Evolutionary conservation across 805 yeast species (phyloP).

Genomic region (Ogataea methanolica): DNA sequence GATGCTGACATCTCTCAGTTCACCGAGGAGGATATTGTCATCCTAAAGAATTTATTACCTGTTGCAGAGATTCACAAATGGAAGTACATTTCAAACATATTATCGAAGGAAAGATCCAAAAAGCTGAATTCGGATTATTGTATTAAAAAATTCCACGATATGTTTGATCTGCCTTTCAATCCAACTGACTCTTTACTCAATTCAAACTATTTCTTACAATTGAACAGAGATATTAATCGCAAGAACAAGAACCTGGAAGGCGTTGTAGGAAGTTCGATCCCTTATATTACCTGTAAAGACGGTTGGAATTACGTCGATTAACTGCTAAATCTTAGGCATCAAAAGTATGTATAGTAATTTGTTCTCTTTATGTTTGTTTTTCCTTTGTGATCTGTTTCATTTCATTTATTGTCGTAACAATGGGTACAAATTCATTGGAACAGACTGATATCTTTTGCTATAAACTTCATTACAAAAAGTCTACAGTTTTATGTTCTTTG

Average conservation of each 20-base stretch:
- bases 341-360: neutral
- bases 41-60: constrained; percentile 25
- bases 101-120: constrained; percentile 28
- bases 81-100: constrained; percentile 28
- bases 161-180: constrained; percentile 29
- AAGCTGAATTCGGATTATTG: constrained; percentile 29
- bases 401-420: neutral
- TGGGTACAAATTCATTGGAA: too few species aligned
- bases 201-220: constrained; percentile 17
- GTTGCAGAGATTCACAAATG: constrained; percentile 31
- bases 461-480: too few species aligned
- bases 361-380: neutral
- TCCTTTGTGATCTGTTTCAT: neutral
- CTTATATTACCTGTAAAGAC: constrained; percentile 27
- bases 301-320: constrained; percentile 28
- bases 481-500: too few species aligned
- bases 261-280: constrained; percentile 28
- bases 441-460: too few species aligned
- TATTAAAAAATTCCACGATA: constrained; percentile 27
- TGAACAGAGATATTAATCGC: constrained; percentile 4
- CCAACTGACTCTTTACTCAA: constrained; percentile 20
- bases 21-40: constrained; percentile 27
- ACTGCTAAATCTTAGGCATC: neutral
- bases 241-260: constrained; percentile 25
- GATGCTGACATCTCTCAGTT: constrained; percentile 20